Conservation (phyloP, 2,329 filamentous ascomycete species). For the Aspergillus glaucus region DNA sequence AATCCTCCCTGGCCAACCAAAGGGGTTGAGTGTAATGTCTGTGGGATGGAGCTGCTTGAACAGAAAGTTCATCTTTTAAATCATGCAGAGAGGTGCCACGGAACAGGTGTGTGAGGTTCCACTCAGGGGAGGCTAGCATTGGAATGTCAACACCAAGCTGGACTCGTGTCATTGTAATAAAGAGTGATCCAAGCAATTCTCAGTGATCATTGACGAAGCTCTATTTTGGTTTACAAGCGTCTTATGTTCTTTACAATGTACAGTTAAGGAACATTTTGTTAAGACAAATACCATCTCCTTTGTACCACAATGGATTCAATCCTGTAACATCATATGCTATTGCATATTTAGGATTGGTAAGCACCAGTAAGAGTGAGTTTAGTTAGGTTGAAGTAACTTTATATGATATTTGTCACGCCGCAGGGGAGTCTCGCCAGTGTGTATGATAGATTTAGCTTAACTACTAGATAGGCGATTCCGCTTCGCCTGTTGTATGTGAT, state of each 20-base stretch:
- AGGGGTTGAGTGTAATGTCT: slow-evolving; percentile 9
- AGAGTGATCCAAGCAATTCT: not conserved
- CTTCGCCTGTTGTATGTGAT: too few relatives aligned
- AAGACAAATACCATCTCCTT: too few relatives aligned
- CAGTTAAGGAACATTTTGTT: not conserved
- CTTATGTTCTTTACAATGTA: not conserved
- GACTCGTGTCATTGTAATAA: not conserved
- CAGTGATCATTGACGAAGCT: not conserved
- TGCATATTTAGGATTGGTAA: too few relatives aligned
- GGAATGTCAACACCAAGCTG: not conserved
- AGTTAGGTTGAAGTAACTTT: too few relatives aligned
- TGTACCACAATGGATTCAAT: too few relatives aligned
- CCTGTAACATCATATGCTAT: too few relatives aligned
- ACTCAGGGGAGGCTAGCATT: slow-evolving; percentile 1
- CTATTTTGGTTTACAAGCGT: not conserved
- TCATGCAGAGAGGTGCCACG: slow-evolving; percentile 9
- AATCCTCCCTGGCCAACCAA: too few relatives aligned
- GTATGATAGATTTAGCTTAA: too few relatives aligned
- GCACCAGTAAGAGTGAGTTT: too few relatives aligned
- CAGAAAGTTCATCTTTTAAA: slow-evolving; percentile 14
- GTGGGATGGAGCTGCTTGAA: slow-evolving; percentile 6
- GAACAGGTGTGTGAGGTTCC: slow-evolving; percentile 9
- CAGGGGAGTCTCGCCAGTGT: too few relatives aligned
- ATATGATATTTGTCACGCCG: too few relatives aligned
- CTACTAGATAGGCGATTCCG: too few relatives aligned